Percentiles rank a stretch among this genome's conserved stretches.
Evolutionary conservation across 2,329 filamentous ascomycete genomes (phyloP).

Genomic region (Colletotrichum cuscutae): DNA sequence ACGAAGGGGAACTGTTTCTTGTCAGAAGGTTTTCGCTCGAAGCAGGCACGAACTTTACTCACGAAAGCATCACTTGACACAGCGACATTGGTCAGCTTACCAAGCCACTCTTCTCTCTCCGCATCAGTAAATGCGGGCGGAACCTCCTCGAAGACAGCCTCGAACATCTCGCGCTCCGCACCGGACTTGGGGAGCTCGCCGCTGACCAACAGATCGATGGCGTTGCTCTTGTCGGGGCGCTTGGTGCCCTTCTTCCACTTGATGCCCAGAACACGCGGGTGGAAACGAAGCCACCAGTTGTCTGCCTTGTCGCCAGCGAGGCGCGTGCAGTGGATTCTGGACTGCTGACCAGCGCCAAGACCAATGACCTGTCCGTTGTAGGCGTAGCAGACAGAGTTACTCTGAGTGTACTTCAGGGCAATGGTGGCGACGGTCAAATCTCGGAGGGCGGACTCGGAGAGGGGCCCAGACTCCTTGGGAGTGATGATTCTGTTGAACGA

Average conservation of each 20-base stretch:
- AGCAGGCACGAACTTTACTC: conserved; percentile 53
- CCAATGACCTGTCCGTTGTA: conserved; percentile 93
- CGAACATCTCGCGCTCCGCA: conserved; percentile 86
- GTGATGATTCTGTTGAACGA: conserved; percentile 89
- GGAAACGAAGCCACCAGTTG: conserved; percentile 99
- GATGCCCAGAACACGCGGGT: conserved; percentile 85
- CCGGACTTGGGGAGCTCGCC: conserved; percentile 87
- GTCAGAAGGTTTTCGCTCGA: conserved; percentile 39
- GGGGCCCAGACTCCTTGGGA: conserved; percentile 78
- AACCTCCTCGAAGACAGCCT: conserved; percentile 89
- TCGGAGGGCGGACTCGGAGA: conserved; percentile 84
- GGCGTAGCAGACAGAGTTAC: conserved; percentile 98
- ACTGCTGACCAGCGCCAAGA: conserved; percentile 95
- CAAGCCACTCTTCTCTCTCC: conserved; percentile 88
- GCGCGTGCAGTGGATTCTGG: conserved; percentile 97
- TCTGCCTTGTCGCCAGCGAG: conserved; percentile 98
- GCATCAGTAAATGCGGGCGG: conserved; percentile 83
- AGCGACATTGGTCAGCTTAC: conserved; percentile 83
- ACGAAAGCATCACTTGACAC: conserved; percentile 96
- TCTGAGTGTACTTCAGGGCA: conserved; percentile 98
- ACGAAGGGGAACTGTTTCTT: conserved; percentile 87
- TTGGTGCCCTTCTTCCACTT: conserved; percentile 99
- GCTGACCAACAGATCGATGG: conserved; percentile 93
- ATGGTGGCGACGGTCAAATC: conserved; percentile 97
- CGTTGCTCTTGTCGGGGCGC: conserved; percentile 97